Conservation (phyloP, 805 yeast genomes). For the Metschnikowia cubensis region DNA sequence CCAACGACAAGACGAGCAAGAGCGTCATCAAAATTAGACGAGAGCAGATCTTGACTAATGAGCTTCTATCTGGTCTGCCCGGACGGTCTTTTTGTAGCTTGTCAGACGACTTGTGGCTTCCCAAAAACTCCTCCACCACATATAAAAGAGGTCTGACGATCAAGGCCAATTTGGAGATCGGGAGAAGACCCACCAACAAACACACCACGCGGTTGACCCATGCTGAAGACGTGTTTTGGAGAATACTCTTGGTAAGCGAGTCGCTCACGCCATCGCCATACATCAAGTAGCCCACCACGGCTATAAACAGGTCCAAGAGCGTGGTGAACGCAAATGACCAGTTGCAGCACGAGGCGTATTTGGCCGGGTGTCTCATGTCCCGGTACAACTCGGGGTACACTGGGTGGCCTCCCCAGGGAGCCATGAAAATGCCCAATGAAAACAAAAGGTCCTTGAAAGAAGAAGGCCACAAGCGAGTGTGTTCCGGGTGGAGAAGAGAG, state of each 20-base stretch:
- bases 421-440: slow-evolving; percentile 61
- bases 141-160: slow-evolving; percentile 37
- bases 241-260: slow-evolving; percentile 72
- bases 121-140: slow-evolving; percentile 30
- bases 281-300: slow-evolving; percentile 70
- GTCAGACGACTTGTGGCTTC: not conserved
- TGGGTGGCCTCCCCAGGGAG: slow-evolving; percentile 86
- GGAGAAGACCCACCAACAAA: slow-evolving; percentile 34
- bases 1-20: slow-evolving; percentile 21
- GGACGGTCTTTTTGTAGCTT: too few species aligned
- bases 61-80: not conserved
- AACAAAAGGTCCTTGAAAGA: slow-evolving; percentile 36
- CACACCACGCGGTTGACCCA: slow-evolving; percentile 40
- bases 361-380: slow-evolving; percentile 70
- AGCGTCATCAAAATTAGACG: slow-evolving; percentile 25
- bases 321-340: slow-evolving; percentile 58
- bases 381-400: slow-evolving; percentile 72
- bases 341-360: slow-evolving; percentile 50
- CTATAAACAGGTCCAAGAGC: slow-evolving; percentile 57
- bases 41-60: slow-evolving; percentile 7
- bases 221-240: slow-evolving; percentile 68
- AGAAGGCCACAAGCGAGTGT: slow-evolving; percentile 33
- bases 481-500: slow-evolving; percentile 47
- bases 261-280: slow-evolving; percentile 67
- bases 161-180: slow-evolving; percentile 40